Conservation (phyloP, 768 basidiomycete genomes). For the Lactarius deliciosus region DNA sequence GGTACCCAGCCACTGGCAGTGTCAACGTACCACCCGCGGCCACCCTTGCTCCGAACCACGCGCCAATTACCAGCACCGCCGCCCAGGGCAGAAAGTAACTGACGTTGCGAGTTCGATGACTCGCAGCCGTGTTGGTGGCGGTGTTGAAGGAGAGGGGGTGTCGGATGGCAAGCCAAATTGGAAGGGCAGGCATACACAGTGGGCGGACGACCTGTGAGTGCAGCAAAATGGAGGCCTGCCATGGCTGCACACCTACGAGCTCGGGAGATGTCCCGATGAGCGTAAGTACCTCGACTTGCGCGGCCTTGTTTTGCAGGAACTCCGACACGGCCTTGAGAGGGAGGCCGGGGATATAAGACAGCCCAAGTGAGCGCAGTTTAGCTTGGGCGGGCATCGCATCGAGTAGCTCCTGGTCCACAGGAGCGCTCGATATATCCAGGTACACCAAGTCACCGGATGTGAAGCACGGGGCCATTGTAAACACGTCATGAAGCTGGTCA, state of each 20-base stretch:
- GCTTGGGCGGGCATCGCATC: slow-evolving; percentile 61
- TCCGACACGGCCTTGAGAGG: slow-evolving; percentile 60
- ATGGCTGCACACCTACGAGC: slow-evolving; percentile 48
- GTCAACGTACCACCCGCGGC: slow-evolving; percentile 94
- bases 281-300: slow-evolving; percentile 83
- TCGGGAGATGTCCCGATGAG: slow-evolving; percentile 63
- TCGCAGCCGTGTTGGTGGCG: slow-evolving; percentile 70
- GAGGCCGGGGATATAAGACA: slow-evolving; percentile 80
- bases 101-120: slow-evolving; percentile 82
- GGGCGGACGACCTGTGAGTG: slow-evolving; percentile 79
- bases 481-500: slow-evolving; percentile 64
- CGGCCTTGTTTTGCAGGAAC: slow-evolving; percentile 68
- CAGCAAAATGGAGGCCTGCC: slow-evolving; percentile 72
- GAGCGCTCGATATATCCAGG: slow-evolving; percentile 86
- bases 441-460: slow-evolving; percentile 70
- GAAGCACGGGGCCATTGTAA: slow-evolving; percentile 80
- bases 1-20: slow-evolving; percentile 80
- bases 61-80: slow-evolving; percentile 84
- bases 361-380: slow-evolving; percentile 80
- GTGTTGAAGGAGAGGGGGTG: slow-evolving; percentile 33
- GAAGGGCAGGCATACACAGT: slow-evolving; percentile 76
- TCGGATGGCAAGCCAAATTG: slow-evolving; percentile 51
- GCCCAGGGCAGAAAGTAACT: slow-evolving; percentile 69
- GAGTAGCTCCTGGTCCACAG: slow-evolving; percentile 53
- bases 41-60: slow-evolving; percentile 88